These are phyloP conservation scores for Tieghemostelium lacteum DNA, from an alignment of 78 protist species.

Conservation along the genomic window DNA sequence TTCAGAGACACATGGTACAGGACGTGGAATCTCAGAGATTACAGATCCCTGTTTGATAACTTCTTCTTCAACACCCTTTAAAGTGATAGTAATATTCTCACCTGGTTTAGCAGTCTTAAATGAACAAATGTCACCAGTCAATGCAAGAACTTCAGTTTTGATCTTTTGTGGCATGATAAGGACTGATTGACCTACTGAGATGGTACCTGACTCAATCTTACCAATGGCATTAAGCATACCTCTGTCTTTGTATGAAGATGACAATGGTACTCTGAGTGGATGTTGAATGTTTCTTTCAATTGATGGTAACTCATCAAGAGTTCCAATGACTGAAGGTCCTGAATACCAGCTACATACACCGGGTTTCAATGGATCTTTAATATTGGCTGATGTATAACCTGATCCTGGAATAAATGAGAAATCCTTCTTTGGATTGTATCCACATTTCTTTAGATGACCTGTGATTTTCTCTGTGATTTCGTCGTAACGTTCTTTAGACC, in stretches of 20 bases:
- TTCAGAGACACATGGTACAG: conserved; percentile 42
- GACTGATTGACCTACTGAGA: conserved; percentile 74
- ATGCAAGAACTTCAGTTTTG: conserved; percentile 74
- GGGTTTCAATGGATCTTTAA: conserved; percentile 70
- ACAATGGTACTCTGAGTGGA: conserved; percentile 92
- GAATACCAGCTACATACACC: conserved; percentile 87
- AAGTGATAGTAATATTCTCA: conserved; percentile 84
- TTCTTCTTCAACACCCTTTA: conserved; percentile 91
- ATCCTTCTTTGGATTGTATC: conserved; percentile 82
- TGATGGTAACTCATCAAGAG: conserved; percentile 84
- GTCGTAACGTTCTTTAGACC: conserved; percentile 92
- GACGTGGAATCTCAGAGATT: conserved; percentile 59
- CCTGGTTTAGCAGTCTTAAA: conserved; percentile 84
- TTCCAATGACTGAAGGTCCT: conserved; percentile 89
- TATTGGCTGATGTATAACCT: conserved; percentile 89
- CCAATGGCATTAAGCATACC: conserved; percentile 91
- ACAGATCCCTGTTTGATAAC: conserved; percentile 38
- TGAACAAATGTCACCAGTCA: conserved; percentile 84
- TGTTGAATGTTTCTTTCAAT: conserved; percentile 71
- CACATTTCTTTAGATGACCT: conserved; percentile 81
- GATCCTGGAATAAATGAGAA: conserved; percentile 94
- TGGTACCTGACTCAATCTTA: conserved; percentile 93
- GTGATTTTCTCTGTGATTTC: conserved; percentile 81
- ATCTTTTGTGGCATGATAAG: conserved; percentile 87
- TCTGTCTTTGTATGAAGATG: conserved; percentile 89